Percentiles rank a stretch among this genome's conserved stretches.
phyloP scores from a whole-genome alignment of 768 basidiomycete genomes.

The Russula compacta region DNA sequence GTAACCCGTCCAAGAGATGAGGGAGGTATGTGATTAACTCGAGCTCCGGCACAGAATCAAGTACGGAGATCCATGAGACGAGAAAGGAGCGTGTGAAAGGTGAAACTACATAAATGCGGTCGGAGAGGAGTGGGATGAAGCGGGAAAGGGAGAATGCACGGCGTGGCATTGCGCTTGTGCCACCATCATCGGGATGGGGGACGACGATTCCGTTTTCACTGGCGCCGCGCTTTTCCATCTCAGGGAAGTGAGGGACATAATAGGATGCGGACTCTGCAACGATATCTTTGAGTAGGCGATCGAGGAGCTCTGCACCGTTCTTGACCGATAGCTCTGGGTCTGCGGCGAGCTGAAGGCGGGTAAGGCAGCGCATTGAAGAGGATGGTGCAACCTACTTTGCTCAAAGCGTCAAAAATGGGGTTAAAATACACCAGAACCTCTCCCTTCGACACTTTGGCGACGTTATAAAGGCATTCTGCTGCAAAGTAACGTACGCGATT shows the following conservation, averaged over 20 bases:
- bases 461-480: constrained; percentile 96
- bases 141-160: constrained; percentile 90
- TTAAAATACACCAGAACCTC: constrained; percentile 97
- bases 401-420: constrained; percentile 93
- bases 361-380: neutral
- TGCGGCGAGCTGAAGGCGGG: constrained; percentile 66
- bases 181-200: constrained; percentile 47
- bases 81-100: constrained; percentile 94
- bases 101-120: constrained; percentile 90
- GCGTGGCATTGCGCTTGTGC: constrained; percentile 31
- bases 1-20: constrained; percentile 85
- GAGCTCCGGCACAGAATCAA: constrained; percentile 94
- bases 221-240: constrained; percentile 57
- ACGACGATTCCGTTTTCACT: constrained; percentile 54
- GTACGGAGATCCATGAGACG: constrained; percentile 93
- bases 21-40: constrained; percentile 93
- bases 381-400: constrained; percentile 58
- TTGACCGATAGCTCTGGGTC: constrained; percentile 95
- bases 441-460: constrained; percentile 94
- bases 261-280: constrained; percentile 94
- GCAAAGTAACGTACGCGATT: constrained; percentile 96
- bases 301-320: constrained; percentile 95
- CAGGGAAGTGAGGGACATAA: constrained; percentile 82
- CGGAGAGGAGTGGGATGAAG: constrained; percentile 88
- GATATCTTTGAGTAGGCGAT: constrained; percentile 95